Evolutionary conservation across 805 yeast genomes (phyloP).

Genomic region (Metschnikowia proteae): DNA sequence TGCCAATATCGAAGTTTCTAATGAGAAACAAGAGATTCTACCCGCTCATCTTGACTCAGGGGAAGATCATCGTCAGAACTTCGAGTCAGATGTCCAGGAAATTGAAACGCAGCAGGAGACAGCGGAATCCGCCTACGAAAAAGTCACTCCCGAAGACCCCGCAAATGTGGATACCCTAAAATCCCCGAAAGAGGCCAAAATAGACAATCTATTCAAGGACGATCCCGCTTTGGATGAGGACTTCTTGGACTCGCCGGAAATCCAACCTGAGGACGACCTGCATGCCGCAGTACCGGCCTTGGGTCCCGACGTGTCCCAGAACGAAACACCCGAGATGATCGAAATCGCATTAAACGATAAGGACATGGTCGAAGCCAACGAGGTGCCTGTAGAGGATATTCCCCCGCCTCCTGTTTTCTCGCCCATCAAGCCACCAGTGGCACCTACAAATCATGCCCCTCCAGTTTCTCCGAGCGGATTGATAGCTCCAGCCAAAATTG

Average conservation of each 20-base stretch:
- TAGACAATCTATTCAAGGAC: not conserved
- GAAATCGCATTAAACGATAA: not conserved
- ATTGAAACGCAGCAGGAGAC: not conserved
- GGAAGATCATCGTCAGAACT: not conserved
- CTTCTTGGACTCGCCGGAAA: constrained; percentile 3
- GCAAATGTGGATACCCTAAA: not conserved
- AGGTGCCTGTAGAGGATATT: not conserved
- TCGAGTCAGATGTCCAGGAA: not conserved
- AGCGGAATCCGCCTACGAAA: not conserved
- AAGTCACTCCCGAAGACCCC: not conserved
- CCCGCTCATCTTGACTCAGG: too few relatives aligned
- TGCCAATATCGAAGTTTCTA: too few relatives aligned
- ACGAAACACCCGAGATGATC: not conserved
- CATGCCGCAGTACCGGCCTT: not conserved
- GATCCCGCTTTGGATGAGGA: constrained; percentile 2
- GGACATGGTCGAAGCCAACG: not conserved
- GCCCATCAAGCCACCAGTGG: constrained; percentile 4
- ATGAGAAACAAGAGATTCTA: too few relatives aligned
- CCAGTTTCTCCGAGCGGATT: not conserved
- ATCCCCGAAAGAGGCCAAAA: not conserved
- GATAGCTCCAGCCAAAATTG: constrained; percentile 9
- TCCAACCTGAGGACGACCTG: not conserved
- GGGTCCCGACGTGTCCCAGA: not conserved
- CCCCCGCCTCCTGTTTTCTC: constrained; percentile 6
- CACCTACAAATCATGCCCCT: not conserved